Conservation (phyloP, 805 yeast species). For the Tetrapisispora pingtungensis region DNA sequence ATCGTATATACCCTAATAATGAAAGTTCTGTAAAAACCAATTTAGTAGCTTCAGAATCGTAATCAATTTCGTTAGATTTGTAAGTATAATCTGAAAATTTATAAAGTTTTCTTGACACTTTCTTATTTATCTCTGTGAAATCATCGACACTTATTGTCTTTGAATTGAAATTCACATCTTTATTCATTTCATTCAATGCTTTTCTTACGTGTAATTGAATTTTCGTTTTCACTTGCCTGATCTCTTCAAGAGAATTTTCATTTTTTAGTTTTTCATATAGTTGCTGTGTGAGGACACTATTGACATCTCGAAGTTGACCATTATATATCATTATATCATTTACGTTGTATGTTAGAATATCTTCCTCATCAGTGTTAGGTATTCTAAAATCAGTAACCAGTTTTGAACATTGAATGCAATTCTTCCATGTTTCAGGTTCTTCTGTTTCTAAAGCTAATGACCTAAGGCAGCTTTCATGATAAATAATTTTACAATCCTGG, state of each 20-base stretch:
- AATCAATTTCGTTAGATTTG: slow-evolving; percentile 8
- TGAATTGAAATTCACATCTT: slow-evolving; percentile 15
- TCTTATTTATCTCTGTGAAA: slow-evolving; percentile 54
- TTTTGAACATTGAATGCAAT: slow-evolving; percentile 14
- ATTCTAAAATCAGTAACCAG: background rate
- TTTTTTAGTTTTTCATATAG: slow-evolving; percentile 1
- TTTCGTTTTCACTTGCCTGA: slow-evolving; percentile 38
- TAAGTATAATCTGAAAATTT: slow-evolving; percentile 21
- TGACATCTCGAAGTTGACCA: slow-evolving; percentile 6
- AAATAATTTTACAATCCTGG: slow-evolving; percentile 10
- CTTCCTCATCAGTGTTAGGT: slow-evolving; percentile 1
- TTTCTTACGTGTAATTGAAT: slow-evolving; percentile 52
- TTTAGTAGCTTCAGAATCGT: slow-evolving; percentile 9
- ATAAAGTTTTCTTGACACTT: slow-evolving; percentile 53
- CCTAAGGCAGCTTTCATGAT: slow-evolving; percentile 20
- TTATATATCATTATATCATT: slow-evolving; percentile 3
- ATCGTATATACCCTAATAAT: background rate
- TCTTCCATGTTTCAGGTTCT: slow-evolving; percentile 12
- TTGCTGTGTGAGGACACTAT: background rate
- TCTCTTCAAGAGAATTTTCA: slow-evolving; percentile 1
- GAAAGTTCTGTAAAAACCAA: background rate
- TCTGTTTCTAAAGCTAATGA: slow-evolving; percentile 17
- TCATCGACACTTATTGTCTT: slow-evolving; percentile 26
- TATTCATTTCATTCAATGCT: slow-evolving; percentile 40
- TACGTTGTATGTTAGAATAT: background rate